Evolutionary conservation across 2,329 filamentous ascomycete species (phyloP).

Genomic region (Claviceps sp.): DNA sequence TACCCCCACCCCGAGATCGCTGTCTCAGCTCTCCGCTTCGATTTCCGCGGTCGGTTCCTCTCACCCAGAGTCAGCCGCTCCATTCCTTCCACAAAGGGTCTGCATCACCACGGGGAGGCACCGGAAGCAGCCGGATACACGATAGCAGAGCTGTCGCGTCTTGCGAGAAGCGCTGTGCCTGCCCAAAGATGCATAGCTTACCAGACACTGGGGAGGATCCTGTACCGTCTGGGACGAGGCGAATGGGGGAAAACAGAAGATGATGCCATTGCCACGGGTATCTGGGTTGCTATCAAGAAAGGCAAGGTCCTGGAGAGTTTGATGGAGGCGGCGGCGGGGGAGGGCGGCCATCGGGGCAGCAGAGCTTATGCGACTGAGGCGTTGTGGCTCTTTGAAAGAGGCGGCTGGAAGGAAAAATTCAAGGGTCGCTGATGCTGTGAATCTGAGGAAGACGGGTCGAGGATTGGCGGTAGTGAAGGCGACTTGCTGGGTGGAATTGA

Average conservation of each 20-base stretch:
- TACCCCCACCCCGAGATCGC: slow-evolving; percentile 65
- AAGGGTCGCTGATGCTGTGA: slow-evolving; percentile 32
- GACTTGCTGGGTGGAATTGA: too few relatives aligned
- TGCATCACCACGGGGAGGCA: slow-evolving; percentile 88
- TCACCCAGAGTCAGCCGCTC: slow-evolving; percentile 61
- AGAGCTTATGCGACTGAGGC: slow-evolving; percentile 79
- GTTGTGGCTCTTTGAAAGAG: slow-evolving; percentile 68
- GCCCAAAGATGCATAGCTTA: slow-evolving; percentile 85
- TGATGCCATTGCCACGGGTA: slow-evolving; percentile 53
- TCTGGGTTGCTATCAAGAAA: slow-evolving; percentile 73
- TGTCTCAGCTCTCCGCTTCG: slow-evolving; percentile 71
- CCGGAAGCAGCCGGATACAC: slow-evolving; percentile 94
- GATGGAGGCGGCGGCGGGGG: slow-evolving; percentile 59
- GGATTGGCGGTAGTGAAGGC: too few relatives aligned
- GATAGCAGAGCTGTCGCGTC: slow-evolving; percentile 66
- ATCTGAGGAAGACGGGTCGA: background rate
- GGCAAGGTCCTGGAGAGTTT: slow-evolving; percentile 66
- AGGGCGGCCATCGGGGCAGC: slow-evolving; percentile 62
- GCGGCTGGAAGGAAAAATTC: slow-evolving; percentile 53
- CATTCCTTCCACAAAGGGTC: slow-evolving; percentile 63
- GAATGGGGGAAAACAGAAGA: slow-evolving; percentile 48
- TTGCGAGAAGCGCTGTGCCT: slow-evolving; percentile 70
- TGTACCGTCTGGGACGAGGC: slow-evolving; percentile 69
- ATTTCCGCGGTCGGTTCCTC: slow-evolving; percentile 70
- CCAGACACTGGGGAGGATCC: slow-evolving; percentile 73